phyloP scores from a whole-genome alignment of 345 rosid species.

The Passiflora organensis region DNA sequence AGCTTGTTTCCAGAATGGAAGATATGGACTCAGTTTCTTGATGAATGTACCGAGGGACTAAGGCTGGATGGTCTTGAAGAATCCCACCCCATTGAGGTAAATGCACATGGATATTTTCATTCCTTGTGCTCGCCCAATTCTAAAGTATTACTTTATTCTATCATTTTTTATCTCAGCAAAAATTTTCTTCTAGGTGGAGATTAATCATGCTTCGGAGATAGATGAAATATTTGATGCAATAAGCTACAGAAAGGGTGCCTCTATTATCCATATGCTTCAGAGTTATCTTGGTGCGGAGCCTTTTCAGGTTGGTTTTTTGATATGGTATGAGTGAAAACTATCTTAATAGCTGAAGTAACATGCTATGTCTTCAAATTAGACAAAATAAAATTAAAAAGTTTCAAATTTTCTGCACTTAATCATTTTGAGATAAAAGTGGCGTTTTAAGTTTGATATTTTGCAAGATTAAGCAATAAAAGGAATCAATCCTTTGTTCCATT shows the following conservation, averaged over 20 bases:
- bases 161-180: constrained; percentile 2
- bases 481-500: no score
- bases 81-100: constrained; percentile 98
- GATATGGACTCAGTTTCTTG: constrained; percentile 97
- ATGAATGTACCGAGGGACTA: constrained; percentile 75
- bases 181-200: constrained; percentile 56
- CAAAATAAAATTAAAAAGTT: background rate
- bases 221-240: constrained; percentile 95
- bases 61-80: constrained; percentile 90
- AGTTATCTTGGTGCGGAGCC: constrained; percentile 89
- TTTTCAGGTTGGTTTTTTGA: constrained; percentile 71
- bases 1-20: constrained; percentile 94
- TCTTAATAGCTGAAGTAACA: background rate
- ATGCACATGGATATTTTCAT: background rate
- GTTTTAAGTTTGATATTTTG: no score
- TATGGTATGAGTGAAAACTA: background rate
- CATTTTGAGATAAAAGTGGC: no score
- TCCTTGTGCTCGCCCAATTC: background rate
- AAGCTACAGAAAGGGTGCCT: constrained; percentile 92
- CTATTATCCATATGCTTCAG: constrained; percentile 91
- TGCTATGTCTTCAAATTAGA: background rate
- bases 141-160: background rate
- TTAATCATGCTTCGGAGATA: constrained; percentile 84
- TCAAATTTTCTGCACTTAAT: no score
- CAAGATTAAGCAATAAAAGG: no score